A percentile compares a stretch with the other conserved stretches of the same genome.
phyloP scores from a whole-genome alignment of 2,329 filamentous ascomycete species.

The Tolypocladium sp. region DNA sequence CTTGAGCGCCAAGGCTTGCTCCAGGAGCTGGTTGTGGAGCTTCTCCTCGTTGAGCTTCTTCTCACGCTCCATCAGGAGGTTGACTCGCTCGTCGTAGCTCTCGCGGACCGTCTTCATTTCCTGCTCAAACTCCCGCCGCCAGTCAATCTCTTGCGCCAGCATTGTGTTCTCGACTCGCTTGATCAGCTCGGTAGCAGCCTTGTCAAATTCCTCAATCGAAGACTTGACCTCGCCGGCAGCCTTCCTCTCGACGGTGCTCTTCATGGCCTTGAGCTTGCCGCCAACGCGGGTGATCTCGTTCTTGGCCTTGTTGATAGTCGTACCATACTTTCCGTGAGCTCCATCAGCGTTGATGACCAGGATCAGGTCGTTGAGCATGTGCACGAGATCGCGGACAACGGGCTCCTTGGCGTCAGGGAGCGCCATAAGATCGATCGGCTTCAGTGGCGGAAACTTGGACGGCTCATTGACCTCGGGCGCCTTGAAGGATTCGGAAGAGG shows the following conservation, averaged over 20 bases:
- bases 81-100: slow-evolving; percentile 71
- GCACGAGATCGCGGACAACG: slow-evolving; percentile 85
- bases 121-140: slow-evolving; percentile 76
- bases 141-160: slow-evolving; percentile 69
- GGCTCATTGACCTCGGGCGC: slow-evolving; percentile 57
- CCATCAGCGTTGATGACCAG: slow-evolving; percentile 84
- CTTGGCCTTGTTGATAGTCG: slow-evolving; percentile 79
- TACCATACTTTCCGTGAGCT: slow-evolving; percentile 66
- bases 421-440: slow-evolving; percentile 69
- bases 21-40: slow-evolving; percentile 73
- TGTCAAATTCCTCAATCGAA: slow-evolving; percentile 72
- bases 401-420: slow-evolving; percentile 73
- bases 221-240: slow-evolving; percentile 67
- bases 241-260: slow-evolving; percentile 56
- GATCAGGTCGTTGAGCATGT: slow-evolving; percentile 94
- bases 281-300: slow-evolving; percentile 70
- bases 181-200: slow-evolving; percentile 79
- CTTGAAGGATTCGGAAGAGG: slow-evolving; percentile 31
- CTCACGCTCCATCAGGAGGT: slow-evolving; percentile 70
- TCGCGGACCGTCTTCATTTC: slow-evolving; percentile 74
- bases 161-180: slow-evolving; percentile 79
- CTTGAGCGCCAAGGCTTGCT: slow-evolving; percentile 86
- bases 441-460: slow-evolving; percentile 51
- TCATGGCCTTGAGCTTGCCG: slow-evolving; percentile 66
- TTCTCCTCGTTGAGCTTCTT: slow-evolving; percentile 75